Percentiles rank a stretch among this genome's conserved stretches.
These are phyloP conservation scores for Eimeria acervulina DNA, from an alignment of 169 alveolate genomes.

Conservation along the genomic window DNA sequence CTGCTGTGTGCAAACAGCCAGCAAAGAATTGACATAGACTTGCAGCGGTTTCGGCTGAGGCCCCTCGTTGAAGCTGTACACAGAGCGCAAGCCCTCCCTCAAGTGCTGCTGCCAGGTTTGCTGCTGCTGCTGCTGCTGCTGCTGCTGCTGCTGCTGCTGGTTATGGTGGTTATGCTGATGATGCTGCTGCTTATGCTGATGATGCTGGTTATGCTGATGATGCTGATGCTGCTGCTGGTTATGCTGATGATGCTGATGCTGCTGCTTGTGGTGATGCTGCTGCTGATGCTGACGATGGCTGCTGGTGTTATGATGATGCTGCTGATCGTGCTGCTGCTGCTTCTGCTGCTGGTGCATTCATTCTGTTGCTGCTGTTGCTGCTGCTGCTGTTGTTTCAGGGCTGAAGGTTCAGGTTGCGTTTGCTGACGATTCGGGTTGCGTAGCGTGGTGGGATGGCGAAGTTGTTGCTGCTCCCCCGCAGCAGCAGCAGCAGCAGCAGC, in stretches of 20 bases:
- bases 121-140: not conserved
- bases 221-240: no score
- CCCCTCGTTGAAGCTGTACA: conserved; percentile 46
- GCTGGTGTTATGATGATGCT: not conserved
- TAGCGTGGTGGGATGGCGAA: conserved; percentile 44
- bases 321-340: not conserved
- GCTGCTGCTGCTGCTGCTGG: conserved; percentile 34
- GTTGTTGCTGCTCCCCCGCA: conserved; percentile 12
- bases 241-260: no score
- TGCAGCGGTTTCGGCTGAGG: conserved; percentile 3
- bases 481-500: not conserved
- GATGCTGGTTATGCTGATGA: not conserved
- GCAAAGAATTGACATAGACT: conserved; percentile 3
- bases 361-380: not conserved
- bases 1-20: conserved; percentile 35
- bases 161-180: not conserved
- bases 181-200: not conserved
- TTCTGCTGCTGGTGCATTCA: no score
- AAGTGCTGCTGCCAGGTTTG: no score
- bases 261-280: no score
- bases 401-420: conserved; percentile 23
- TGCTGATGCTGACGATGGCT: not conserved
- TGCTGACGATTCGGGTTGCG: conserved; percentile 14
- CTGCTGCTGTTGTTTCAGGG: not conserved
- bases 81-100: conserved; percentile 12